Conservation (phyloP, 2,329 filamentous ascomycete species). For the Aspergillus clavatus region DNA sequence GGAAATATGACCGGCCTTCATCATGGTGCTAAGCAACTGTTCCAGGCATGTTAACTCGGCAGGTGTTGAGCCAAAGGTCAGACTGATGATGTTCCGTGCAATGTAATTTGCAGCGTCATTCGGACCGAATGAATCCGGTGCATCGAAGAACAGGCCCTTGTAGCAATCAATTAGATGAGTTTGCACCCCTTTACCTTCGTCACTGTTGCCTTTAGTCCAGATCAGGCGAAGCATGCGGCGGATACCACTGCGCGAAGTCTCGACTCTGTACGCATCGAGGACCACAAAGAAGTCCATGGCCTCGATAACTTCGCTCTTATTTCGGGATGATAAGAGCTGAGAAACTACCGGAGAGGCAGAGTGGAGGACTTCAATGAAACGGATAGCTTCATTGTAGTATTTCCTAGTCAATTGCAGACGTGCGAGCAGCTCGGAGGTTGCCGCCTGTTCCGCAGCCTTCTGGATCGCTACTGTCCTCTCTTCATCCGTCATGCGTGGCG, state of each 20-base stretch:
- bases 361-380: slow-evolving; percentile 88
- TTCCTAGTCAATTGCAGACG: slow-evolving; percentile 82
- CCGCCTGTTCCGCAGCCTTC: slow-evolving; percentile 80
- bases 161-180: slow-evolving; percentile 96
- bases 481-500: slow-evolving; percentile 68
- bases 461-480: slow-evolving; percentile 67
- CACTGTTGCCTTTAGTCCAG: slow-evolving; percentile 99
- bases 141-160: slow-evolving; percentile 91
- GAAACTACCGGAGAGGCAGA: slow-evolving; percentile 74
- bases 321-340: slow-evolving; percentile 85
- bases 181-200: slow-evolving; percentile 97
- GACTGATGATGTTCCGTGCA: slow-evolving; percentile 96
- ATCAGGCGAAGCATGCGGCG: slow-evolving; percentile 93
- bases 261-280: slow-evolving; percentile 91
- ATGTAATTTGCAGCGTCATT: slow-evolving; percentile 95
- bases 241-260: slow-evolving; percentile 88
- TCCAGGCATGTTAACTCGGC: slow-evolving; percentile 94
- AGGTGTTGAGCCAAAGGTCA: slow-evolving; percentile 91
- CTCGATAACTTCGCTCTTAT: slow-evolving; percentile 98
- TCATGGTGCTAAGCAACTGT: slow-evolving; percentile 94
- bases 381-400: slow-evolving; percentile 89
- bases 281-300: slow-evolving; percentile 98
- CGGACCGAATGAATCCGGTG: slow-evolving; percentile 76
- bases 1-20: slow-evolving; percentile 83
- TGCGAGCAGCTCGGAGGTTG: slow-evolving; percentile 80